Evolutionary conservation across 768 basidiomycete species (phyloP), one percentile per base, ranked within the genome.

Genomic region (Phlebiopsis gigantea): DNA sequence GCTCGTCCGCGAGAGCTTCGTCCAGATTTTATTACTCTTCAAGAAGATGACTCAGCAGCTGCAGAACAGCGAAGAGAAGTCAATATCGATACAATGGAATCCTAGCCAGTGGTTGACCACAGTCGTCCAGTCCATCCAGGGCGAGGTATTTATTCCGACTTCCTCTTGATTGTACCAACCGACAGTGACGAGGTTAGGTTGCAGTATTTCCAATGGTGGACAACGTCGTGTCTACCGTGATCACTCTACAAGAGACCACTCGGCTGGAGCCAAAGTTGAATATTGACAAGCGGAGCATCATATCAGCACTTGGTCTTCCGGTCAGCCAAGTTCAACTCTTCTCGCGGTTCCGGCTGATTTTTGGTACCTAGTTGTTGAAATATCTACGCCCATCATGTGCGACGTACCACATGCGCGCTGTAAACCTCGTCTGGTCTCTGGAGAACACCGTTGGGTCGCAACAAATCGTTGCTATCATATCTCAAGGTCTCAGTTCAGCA

Each of bases 361-460:
- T 19, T 46, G 24, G 43, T 46, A 21, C 30, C 24, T 73, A 90
- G 77, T 76, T 97, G 1, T 75, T 96, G 58, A 75, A 72, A 52
- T 97, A 92, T 68, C 78, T 99, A 24, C 77, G 79, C 9, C 79
- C 84, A 0, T 73, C 87, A 43, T 81, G 69, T 60, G 74, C 86
- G 0, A 74, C 81, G 1, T 95, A 92, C 67, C 94, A 98, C 68
- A 79, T 83, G 49, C 87, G 93, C 21, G 82, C 89, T 7, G 88
- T 91, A 25, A 84, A 77, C 63, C 73, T 97, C 28, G 77, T 98
- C 17, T 98, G 96, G 94, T 76, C 80, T 0, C 70, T 97, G 41
- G 84, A 93, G 62, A 55, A 75, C 41, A 65, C 79, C 15, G 76
- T 82, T 28, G 67, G 74, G 5, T 75, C 76, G 14, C 76, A 80